phyloP scores from a whole-genome alignment of 1,284 basidiomycete genomes.

The Ustilago bromivora region DNA sequence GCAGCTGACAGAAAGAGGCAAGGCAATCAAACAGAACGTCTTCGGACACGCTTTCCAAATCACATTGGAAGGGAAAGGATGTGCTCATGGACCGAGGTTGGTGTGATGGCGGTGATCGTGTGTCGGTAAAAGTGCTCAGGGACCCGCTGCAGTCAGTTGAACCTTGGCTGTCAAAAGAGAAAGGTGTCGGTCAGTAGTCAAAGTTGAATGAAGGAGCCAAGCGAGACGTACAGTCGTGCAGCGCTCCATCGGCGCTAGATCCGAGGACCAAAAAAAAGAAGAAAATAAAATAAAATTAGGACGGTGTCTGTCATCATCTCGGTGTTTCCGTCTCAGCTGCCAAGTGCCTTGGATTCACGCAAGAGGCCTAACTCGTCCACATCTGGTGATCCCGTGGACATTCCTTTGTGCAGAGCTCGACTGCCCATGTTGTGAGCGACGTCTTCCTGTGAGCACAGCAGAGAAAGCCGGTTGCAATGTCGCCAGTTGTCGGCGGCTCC shows the following conservation, averaged over 20 bases:
- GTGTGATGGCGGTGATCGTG: background rate
- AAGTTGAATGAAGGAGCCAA: slow-evolving; percentile 2
- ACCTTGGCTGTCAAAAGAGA: slow-evolving; percentile 5
- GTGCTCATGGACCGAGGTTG: background rate
- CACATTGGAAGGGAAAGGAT: background rate
- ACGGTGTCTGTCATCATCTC: background rate
- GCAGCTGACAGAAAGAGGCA: background rate
- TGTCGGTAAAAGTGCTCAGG: background rate
- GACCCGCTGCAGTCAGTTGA: background rate
- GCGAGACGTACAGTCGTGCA: slow-evolving; percentile 14
- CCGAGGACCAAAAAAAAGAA: slow-evolving; percentile 22
- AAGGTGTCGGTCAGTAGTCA: background rate
- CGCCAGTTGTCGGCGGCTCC: background rate
- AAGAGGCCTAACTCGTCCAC: no score
- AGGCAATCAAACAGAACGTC: background rate
- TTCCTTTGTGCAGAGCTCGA: no score
- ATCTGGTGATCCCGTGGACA: no score
- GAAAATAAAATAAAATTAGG: background rate
- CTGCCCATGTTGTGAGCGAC: no score
- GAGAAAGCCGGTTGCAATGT: background rate
- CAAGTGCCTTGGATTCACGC: background rate
- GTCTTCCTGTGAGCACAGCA: no score
- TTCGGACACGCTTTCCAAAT: background rate
- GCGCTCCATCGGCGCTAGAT: slow-evolving; percentile 32
- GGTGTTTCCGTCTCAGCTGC: slow-evolving; percentile 10